These are phyloP conservation scores for Microthlaspi erraticum DNA, from an alignment of 345 rosid species.

Conservation along the genomic window DNA sequence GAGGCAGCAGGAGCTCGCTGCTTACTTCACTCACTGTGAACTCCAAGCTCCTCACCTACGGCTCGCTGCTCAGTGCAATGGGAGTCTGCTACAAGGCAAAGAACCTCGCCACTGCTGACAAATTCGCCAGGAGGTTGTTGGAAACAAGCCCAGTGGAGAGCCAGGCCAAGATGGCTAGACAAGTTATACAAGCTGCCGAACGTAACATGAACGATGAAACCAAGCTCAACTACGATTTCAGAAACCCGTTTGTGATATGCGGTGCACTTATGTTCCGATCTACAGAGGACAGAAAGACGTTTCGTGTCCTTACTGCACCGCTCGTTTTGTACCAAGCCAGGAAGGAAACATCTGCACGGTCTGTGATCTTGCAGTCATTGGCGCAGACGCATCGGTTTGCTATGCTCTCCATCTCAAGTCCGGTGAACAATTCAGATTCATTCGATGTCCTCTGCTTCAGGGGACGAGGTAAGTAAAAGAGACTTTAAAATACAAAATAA, in stretches of 20 bases:
- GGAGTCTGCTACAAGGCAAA: constrained; percentile 67
- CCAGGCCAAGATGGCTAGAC: constrained; percentile 74
- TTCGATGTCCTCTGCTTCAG: background rate
- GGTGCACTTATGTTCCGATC: constrained; percentile 90
- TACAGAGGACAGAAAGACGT: constrained; percentile 86
- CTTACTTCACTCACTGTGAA: constrained; percentile 88
- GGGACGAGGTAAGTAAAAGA: background rate
- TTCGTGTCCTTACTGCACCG: constrained; percentile 77
- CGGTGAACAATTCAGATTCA: constrained; percentile 45
- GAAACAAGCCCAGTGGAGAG: constrained; percentile 75
- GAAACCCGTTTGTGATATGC: constrained; percentile 83
- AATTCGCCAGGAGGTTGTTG: constrained; percentile 74
- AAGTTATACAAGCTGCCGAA: constrained; percentile 78
- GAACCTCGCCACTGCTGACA: constrained; percentile 73
- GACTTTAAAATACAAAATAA: background rate
- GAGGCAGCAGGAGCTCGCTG: constrained; percentile 90
- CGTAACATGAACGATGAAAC: constrained; percentile 67
- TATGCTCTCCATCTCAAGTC: constrained; percentile 76
- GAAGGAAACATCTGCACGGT: constrained; percentile 73
- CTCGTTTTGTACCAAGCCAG: constrained; percentile 70
- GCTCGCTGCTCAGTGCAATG: constrained; percentile 77
- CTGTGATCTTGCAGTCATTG: constrained; percentile 75
- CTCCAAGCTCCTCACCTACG: constrained; percentile 77
- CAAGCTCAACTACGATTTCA: constrained; percentile 75
- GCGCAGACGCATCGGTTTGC: constrained; percentile 92